A percentile compares a stretch with the other conserved stretches of the same genome.
These are phyloP conservation scores for Gossypium sturtianum DNA, from an alignment of 345 rosid species.

Conservation along the genomic window DNA sequence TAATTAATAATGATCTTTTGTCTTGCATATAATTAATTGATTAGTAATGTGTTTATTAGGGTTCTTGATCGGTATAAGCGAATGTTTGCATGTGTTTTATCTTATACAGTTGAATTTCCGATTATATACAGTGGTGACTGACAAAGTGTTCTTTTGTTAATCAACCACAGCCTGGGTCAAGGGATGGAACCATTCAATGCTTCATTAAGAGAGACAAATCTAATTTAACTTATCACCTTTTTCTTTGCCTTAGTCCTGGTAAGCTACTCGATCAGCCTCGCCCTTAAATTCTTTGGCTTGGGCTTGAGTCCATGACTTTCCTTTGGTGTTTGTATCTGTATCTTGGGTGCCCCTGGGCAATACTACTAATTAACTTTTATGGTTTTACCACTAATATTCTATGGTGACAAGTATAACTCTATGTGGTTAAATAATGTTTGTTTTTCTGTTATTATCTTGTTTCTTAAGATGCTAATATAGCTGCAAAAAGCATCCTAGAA, in stretches of 20 bases:
- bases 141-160: slow-evolving; percentile 14
- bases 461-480: background rate
- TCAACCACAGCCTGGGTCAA: slow-evolving; percentile 69
- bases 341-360: background rate
- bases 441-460: background rate
- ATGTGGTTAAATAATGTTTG: background rate
- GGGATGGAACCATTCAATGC: slow-evolving; percentile 84
- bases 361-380: background rate
- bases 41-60: background rate
- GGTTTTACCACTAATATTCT: background rate
- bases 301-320: background rate
- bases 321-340: background rate
- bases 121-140: background rate
- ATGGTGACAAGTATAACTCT: background rate
- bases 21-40: background rate
- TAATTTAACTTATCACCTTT: slow-evolving; percentile 80
- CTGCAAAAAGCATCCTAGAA: background rate
- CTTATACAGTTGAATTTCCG: background rate
- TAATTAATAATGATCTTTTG: background rate
- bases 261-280: slow-evolving; percentile 17
- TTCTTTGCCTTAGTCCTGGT: slow-evolving; percentile 92
- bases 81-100: background rate
- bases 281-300: background rate
- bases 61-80: slow-evolving; percentile 5
- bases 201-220: slow-evolving; percentile 91